Base-by-base conservation (phyloP, 139 green algal genomes). In the Chlamydomonas urium region DNA sequence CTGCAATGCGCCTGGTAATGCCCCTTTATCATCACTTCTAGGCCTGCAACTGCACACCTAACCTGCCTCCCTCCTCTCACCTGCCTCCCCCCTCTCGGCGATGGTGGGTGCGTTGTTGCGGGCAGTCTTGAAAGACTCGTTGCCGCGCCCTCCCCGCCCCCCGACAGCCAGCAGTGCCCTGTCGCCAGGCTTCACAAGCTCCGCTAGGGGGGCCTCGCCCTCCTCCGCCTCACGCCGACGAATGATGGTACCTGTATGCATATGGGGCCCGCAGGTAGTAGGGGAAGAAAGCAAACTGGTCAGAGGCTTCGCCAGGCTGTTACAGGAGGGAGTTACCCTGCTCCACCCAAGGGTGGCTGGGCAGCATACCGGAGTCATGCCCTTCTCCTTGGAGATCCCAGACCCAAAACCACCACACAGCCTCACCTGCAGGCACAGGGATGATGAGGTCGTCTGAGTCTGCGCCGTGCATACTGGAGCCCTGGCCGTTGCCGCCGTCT, bases 101-200 rank as follows among this genome's bases (percentile, higher is more conserved):
- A 95, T 83, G 29, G 85, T 77, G 23, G 92, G 92, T 23, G 89
- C 90, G 6, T 88, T 95, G 83, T 97, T 97, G 57, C 78, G 73
- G 1, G 73, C 66, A 4, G 85, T 93, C 76, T 98, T 98, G 84
- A 98, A 98, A 8, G 85, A 81, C 24, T 87, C 74, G 81, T 99
- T 99, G 47, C 95, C 95, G 4, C 93, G 82, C 23, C 95, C 95
- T 19, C 94, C 94, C 0, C 91, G 74, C 1, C 95, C 95, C 1
- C 94, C 95, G 17, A 81, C 61, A 2, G 85, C 53, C 53, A 99
- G 79, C 67, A 97, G 75, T 32, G 87, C 88, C 8, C 72, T 83
- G n/a, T 96, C 75, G 48, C 89, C 90, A 0, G 67, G 58, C 61
- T 75, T 10, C 50, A 80, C 21, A 34, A 80, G 36, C 75, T 80